These are phyloP conservation scores for Mentha longifolia DNA, from an alignment of 257 asterid genomes.

Conservation along the genomic window DNA sequence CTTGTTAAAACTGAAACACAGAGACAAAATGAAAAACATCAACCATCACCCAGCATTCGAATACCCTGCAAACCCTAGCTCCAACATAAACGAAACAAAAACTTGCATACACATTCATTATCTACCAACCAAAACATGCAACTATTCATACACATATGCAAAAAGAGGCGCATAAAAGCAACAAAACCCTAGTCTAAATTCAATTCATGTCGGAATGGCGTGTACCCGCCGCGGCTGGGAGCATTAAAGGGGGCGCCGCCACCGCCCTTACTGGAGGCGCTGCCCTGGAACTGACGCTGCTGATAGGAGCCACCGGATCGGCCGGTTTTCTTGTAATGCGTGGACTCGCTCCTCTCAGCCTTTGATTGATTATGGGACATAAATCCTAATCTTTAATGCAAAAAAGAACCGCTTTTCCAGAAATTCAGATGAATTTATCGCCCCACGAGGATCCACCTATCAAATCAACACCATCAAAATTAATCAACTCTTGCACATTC, in stretches of 20 bases:
- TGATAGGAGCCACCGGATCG: slow-evolving; percentile 60
- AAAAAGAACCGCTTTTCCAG: slow-evolving; percentile 31
- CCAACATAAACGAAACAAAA: slow-evolving; percentile 12
- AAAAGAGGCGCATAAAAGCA: neutral
- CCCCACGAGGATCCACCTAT: slow-evolving; percentile 55
- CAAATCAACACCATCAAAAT: slow-evolving; percentile 39
- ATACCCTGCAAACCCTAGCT: slow-evolving; percentile 32
- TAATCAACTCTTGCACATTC: slow-evolving; percentile 2
- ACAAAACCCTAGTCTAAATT: slow-evolving; percentile 35
- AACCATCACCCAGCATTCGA: neutral
- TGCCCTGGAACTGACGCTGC: slow-evolving; percentile 46
- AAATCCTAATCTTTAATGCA: slow-evolving; percentile 45
- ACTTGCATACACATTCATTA: slow-evolving; percentile 1
- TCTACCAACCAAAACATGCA: neutral
- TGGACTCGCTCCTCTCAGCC: slow-evolving; percentile 56
- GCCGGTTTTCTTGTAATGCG: slow-evolving; percentile 49
- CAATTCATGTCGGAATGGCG: neutral
- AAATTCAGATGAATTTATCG: slow-evolving; percentile 28
- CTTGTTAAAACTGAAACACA: slow-evolving; percentile 45
- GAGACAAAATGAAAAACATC: slow-evolving; percentile 19
- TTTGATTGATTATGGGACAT: slow-evolving; percentile 69
- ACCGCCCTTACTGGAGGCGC: slow-evolving; percentile 50
- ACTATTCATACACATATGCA: neutral
- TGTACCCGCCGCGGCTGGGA: slow-evolving; percentile 50
- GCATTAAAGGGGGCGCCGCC: slow-evolving; percentile 57